Evolutionary conservation across 2,329 filamentous ascomycete genomes (phyloP).

Genomic region (Colletotrichum ledebouriae): DNA sequence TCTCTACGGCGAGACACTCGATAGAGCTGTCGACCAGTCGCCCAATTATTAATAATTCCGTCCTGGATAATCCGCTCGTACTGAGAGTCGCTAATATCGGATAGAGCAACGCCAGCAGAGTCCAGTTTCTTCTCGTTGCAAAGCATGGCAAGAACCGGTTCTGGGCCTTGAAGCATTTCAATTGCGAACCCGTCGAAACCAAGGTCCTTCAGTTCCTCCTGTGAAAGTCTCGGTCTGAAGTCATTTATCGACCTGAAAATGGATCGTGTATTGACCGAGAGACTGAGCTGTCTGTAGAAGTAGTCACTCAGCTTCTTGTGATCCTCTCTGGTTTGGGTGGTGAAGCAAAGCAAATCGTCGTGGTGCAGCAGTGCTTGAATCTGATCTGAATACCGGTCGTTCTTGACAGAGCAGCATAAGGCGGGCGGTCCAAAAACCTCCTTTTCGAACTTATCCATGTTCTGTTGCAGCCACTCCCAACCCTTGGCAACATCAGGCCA

Average conservation of each 20-base stretch:
- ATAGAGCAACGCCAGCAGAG: slow-evolving; percentile 73
- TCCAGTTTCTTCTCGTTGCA: slow-evolving; percentile 81
- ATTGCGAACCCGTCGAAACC: slow-evolving; percentile 86
- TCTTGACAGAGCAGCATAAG: slow-evolving; percentile 82
- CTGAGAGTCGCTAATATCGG: slow-evolving; percentile 75
- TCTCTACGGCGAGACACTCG: slow-evolving; percentile 79
- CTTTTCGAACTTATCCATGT: slow-evolving; percentile 78
- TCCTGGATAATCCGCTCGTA: slow-evolving; percentile 74
- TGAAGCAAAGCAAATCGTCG: slow-evolving; percentile 76
- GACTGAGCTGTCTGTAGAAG: slow-evolving; percentile 72
- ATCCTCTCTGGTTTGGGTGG: slow-evolving; percentile 81
- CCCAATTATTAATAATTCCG: slow-evolving; percentile 74
- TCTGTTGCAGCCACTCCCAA: slow-evolving; percentile 85
- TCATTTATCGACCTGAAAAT: slow-evolving; percentile 66
- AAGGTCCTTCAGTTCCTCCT: slow-evolving; percentile 65
- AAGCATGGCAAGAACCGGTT: slow-evolving; percentile 87
- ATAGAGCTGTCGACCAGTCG: slow-evolving; percentile 75
- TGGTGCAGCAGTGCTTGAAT: slow-evolving; percentile 65
- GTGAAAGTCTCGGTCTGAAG: slow-evolving; percentile 68
- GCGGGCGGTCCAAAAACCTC: slow-evolving; percentile 86
- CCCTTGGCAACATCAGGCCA: slow-evolving; percentile 76
- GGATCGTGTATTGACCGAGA: slow-evolving; percentile 81
- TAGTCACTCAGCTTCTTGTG: slow-evolving; percentile 78
- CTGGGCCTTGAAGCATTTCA: slow-evolving; percentile 84
- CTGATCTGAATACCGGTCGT: slow-evolving; percentile 73